Base-by-base conservation (phyloP, 768 basidiomycete genomes). In the Lactifluus hygrophoroides region DNA sequence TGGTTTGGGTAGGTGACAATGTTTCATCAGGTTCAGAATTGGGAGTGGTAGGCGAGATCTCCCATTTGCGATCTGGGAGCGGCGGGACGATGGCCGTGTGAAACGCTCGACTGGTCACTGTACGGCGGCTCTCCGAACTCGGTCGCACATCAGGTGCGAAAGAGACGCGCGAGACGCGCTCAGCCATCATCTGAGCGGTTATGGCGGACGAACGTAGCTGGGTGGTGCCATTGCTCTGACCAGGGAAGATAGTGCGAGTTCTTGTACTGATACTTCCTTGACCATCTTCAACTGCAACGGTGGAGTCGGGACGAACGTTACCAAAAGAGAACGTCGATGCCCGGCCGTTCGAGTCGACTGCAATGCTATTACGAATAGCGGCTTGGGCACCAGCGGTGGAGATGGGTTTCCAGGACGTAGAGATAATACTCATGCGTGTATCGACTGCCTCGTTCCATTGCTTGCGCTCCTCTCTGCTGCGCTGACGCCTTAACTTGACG, bases 401-500 rank as follows among this genome's bases (percentile, higher is more conserved):
- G 64, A 90, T 82, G 44, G 78, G 76, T 69, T 84, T 85, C 89
- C 89, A 91, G 66, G 90, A 86, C 19, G 77, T 73, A 6, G 83
- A 84, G 63, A 90, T 88, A 49, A 85, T 87, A 2, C 83, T 85
- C 89, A 92, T 90, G 69, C 89, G 85, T 69, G 82, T 83, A 73
- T 92, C 89, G 69, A 92, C 70, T 10, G 75, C 79, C 68, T 83
- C 77, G 40, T 78, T 82, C 76, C 81, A 92, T 21, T 76, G 75
- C 69, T 73, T 77, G 66, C 80, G 76, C 68, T 85, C 77, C 28
- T 78, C 74, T 56, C 72, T 73, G 50, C 75, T 74, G 61, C 71
- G 77, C 30, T 70, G 65, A 58, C 89, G 81, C 51, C 70, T 79
- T 57, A 73, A 71, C 66, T 71, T 79, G 73, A 91, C 67, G 70